phyloP scores from a whole-genome alignment of 257 asterid genomes.

The Henckelia pumila region DNA sequence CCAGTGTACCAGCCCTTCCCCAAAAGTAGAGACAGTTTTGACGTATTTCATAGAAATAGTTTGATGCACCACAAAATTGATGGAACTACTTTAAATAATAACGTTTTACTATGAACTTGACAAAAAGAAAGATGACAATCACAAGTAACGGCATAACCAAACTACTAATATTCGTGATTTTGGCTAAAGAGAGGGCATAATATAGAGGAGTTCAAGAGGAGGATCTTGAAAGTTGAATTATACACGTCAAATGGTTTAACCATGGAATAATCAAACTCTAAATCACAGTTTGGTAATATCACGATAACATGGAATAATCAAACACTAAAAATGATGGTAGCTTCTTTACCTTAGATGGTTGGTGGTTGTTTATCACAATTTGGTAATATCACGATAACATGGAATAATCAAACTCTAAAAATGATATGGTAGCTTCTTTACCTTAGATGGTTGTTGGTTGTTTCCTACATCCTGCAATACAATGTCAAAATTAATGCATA shows the following conservation, averaged over 20 bases:
- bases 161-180: not conserved
- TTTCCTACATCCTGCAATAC: constrained; percentile 51
- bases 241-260: constrained; percentile 5
- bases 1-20: too few relatives aligned
- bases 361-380: constrained; percentile 29
- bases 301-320: not conserved
- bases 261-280: not conserved
- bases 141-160: not conserved
- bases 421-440: constrained; percentile 23
- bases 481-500: constrained; percentile 17
- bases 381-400: not conserved
- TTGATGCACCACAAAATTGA: not conserved
- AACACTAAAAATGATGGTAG: constrained; percentile 5
- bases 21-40: too few relatives aligned
- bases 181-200: not conserved
- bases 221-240: not conserved
- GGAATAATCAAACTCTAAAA: constrained; percentile 4
- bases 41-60: not conserved
- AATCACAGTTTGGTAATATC: constrained; percentile 2
- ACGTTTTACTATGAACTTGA: not conserved
- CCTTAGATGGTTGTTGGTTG: constrained; percentile 52
- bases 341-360: constrained; percentile 50
- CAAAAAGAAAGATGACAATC: not conserved
- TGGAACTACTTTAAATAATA: constrained; percentile 15
- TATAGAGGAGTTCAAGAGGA: not conserved